Percentiles rank a stretch among this genome's conserved stretches.
These are phyloP conservation scores for Pseudozyma thailandica DNA, from an alignment of 1,284 basidiomycete genomes.

Conservation along the genomic window DNA sequence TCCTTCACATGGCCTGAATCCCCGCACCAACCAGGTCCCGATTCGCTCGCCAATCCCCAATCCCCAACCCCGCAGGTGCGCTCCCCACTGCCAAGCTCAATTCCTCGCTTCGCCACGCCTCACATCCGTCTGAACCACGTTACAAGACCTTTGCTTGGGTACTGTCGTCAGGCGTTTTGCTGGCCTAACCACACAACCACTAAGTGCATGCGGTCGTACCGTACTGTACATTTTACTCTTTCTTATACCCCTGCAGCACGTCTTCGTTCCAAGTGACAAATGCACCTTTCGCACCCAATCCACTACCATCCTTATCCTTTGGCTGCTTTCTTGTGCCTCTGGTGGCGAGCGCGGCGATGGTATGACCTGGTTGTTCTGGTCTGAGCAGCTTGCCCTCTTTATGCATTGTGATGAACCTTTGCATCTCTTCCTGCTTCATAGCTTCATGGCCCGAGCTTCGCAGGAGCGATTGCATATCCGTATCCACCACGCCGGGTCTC, in stretches of 20 bases:
- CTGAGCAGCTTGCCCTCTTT: constrained; percentile 74
- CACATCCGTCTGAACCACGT: too few relatives aligned
- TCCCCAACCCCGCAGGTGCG: too few relatives aligned
- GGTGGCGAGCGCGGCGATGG: constrained; percentile 73
- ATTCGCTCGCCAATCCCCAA: too few relatives aligned
- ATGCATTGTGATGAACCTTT: constrained; percentile 75
- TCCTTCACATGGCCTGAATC: too few relatives aligned
- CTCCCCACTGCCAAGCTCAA: too few relatives aligned
- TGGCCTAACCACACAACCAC: too few relatives aligned
- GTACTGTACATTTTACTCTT: constrained; percentile 22
- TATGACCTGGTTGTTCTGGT: constrained; percentile 74
- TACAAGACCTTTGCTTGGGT: too few relatives aligned
- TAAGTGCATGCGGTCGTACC: too few relatives aligned
- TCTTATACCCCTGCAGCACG: constrained; percentile 17
- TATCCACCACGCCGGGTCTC: constrained; percentile 84
- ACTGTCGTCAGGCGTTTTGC: too few relatives aligned
- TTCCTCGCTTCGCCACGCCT: too few relatives aligned
- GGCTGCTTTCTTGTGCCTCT: constrained; percentile 71
- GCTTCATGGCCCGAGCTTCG: background rate
- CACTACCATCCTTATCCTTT: constrained; percentile 38
- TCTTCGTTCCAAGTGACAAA: constrained; percentile 75
- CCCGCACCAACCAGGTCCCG: too few relatives aligned
- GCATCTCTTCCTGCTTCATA: constrained; percentile 70
- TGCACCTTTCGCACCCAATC: constrained; percentile 71
- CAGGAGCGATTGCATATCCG: constrained; percentile 52